phyloP scores from a whole-genome alignment of 2,329 filamentous ascomycete genomes.

The Aspergillus intermedius region DNA sequence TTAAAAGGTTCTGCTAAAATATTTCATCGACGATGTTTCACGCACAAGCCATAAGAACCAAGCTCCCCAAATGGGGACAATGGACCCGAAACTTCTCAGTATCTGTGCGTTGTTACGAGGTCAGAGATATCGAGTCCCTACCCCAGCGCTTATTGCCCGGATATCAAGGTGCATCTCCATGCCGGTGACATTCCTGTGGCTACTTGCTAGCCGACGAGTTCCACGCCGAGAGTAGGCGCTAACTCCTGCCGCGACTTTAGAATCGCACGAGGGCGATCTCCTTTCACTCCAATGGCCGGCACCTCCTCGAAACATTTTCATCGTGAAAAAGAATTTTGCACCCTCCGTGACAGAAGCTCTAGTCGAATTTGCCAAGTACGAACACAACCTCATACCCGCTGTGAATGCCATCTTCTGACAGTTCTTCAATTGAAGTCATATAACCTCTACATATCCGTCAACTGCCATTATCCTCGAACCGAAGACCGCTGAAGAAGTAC shows the following conservation, averaged over 20 bases:
- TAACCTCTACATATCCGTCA: constrained; percentile 70
- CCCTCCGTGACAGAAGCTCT: constrained; percentile 50
- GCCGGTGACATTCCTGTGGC: background rate
- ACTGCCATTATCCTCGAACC: constrained; percentile 79
- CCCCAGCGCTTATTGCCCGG: constrained; percentile 52
- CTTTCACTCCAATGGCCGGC: constrained; percentile 62
- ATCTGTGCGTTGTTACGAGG: constrained; percentile 34
- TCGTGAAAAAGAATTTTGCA: constrained; percentile 61
- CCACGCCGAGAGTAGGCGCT: background rate
- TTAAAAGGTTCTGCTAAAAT: background rate
- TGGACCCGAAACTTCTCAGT: constrained; percentile 36
- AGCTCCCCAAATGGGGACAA: constrained; percentile 5
- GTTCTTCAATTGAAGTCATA: constrained; percentile 56
- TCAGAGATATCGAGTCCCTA: constrained; percentile 40
- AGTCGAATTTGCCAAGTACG: constrained; percentile 50
- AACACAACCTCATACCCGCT: constrained; percentile 1
- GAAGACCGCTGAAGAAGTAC: constrained; percentile 63
- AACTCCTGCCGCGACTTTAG: constrained; percentile 26
- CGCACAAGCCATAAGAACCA: constrained; percentile 5
- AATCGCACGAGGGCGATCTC: constrained; percentile 53
- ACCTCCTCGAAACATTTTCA: constrained; percentile 61
- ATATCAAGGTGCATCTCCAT: constrained; percentile 52
- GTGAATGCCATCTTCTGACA: constrained; percentile 4
- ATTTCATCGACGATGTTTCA: constrained; percentile 18
- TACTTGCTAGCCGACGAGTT: background rate